Evolutionary conservation across 495 filamentous ascomycete genomes (phyloP).

Genomic region (Penicillium soppii): DNA sequence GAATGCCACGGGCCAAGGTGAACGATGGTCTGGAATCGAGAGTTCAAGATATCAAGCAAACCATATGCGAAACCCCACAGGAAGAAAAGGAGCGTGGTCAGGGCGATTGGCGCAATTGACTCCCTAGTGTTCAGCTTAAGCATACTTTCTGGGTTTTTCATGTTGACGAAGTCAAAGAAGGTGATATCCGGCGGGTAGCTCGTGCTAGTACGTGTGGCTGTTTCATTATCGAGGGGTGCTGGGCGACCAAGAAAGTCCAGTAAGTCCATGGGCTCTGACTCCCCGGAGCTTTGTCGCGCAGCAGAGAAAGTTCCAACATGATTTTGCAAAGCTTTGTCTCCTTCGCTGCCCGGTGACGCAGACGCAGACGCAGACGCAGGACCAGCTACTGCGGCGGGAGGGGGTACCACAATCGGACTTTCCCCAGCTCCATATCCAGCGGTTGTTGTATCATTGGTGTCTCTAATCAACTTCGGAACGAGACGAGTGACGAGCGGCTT

Average conservation of each 20-base stretch:
- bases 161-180: constrained; percentile 82
- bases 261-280: constrained; percentile 24
- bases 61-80: constrained; percentile 88
- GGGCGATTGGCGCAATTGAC: constrained; percentile 54
- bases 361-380: constrained; percentile 1
- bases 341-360: constrained; percentile 7
- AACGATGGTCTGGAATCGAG: constrained; percentile 51
- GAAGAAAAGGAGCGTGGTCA: constrained; percentile 79
- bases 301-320: constrained; percentile 10
- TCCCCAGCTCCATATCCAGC: constrained; percentile 12
- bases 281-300: constrained; percentile 8
- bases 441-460: constrained; percentile 37
- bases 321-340: constrained; percentile 14
- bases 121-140: constrained; percentile 58
- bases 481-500: constrained; percentile 81
- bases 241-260: constrained; percentile 37
- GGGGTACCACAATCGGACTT: constrained; percentile 11
- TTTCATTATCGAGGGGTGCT: constrained; percentile 30
- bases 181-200: constrained; percentile 40
- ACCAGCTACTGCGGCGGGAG: constrained; percentile 6
- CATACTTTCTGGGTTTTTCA: constrained; percentile 76
- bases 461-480: constrained; percentile 67
- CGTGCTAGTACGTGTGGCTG: constrained; percentile 29
- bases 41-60: constrained; percentile 72
- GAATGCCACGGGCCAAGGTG: constrained; percentile 48